These are phyloP conservation scores for Staphylotrichum longicolle DNA, from an alignment of 495 filamentous ascomycete species.

Conservation along the genomic window DNA sequence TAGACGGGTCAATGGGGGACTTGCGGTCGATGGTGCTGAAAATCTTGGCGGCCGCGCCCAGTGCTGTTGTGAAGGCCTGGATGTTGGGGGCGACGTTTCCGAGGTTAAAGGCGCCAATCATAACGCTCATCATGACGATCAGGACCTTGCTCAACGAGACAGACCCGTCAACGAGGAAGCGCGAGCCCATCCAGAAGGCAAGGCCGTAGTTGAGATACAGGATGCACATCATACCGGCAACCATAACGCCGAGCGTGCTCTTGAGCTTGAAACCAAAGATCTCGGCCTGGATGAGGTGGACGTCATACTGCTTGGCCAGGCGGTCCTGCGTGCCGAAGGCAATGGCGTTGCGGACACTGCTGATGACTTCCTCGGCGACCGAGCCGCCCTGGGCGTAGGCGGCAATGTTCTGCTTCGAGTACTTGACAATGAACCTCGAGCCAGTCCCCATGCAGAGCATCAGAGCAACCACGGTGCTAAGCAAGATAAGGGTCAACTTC, in stretches of 20 bases:
- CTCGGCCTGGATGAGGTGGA: conserved; percentile 68
- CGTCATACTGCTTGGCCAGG: conserved; percentile 79
- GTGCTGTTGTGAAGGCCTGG: conserved; percentile 70
- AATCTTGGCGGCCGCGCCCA: conserved; percentile 86
- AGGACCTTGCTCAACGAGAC: conserved; percentile 56
- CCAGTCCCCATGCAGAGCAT: conserved; percentile 69
- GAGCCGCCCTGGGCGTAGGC: conserved; percentile 82
- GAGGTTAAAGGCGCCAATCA: conserved; percentile 88
- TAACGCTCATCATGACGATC: conserved; percentile 82
- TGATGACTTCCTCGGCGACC: conserved; percentile 91
- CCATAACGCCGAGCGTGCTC: conserved; percentile 66
- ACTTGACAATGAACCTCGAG: conserved; percentile 73
- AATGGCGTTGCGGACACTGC: conserved; percentile 86
- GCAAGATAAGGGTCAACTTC: conserved; percentile 79
- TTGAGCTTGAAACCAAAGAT: conserved; percentile 75
- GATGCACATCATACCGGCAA: conserved; percentile 76
- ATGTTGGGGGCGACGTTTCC: conserved; percentile 85
- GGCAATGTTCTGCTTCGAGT: conserved; percentile 69
- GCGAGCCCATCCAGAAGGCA: conserved; percentile 92
- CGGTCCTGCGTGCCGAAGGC: conserved; percentile 92
- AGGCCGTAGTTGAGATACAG: conserved; percentile 89
- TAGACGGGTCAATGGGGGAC: conserved; percentile 83
- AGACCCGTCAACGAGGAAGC: conserved; percentile 68
- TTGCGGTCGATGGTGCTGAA: conserved; percentile 84
- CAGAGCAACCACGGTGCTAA: conserved; percentile 72